These are phyloP conservation scores for Coemansia sp. DNA, from an alignment of 192 early-diverging fungal species.

Conservation along the genomic window DNA sequence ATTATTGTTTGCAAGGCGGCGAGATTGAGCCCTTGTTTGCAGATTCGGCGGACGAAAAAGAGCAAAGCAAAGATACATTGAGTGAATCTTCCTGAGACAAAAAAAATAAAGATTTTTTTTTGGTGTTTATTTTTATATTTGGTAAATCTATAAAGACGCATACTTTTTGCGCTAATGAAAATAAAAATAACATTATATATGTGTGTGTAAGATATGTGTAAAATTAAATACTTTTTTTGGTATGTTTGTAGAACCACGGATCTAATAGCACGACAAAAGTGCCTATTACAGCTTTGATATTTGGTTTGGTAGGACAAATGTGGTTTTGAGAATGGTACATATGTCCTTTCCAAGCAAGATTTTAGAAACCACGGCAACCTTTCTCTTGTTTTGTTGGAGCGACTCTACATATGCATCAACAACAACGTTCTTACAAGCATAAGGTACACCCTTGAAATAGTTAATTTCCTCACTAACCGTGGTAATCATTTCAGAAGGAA, in stretches of 20 bases:
- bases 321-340: conserved; percentile 24
- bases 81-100: too few relatives aligned
- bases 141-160: too few relatives aligned
- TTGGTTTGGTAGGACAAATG: conserved; percentile 5
- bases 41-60: too few relatives aligned
- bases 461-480: conserved; percentile 12
- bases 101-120: too few relatives aligned
- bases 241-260: neutral
- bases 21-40: conserved; percentile 1
- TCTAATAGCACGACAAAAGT: neutral
- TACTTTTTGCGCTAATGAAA: too few relatives aligned
- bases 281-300: conserved; percentile 19
- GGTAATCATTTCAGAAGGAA: neutral
- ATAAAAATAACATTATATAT: too few relatives aligned
- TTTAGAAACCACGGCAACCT: conserved; percentile 8
- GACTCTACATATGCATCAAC: conserved; percentile 17
- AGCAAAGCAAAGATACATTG: neutral
- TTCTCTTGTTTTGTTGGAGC: neutral
- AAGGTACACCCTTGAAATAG: conserved; percentile 16
- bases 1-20: conserved; percentile 15
- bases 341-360: neutral
- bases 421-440: conserved; percentile 4
- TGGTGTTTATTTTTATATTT: too few relatives aligned
- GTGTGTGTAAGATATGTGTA: too few relatives aligned
- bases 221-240: too few relatives aligned